A percentile compares a stretch with the other conserved stretches of the same genome.
phyloP scores from a whole-genome alignment of 352 stramenopile species.

The Globisporangium recalcitrans region DNA sequence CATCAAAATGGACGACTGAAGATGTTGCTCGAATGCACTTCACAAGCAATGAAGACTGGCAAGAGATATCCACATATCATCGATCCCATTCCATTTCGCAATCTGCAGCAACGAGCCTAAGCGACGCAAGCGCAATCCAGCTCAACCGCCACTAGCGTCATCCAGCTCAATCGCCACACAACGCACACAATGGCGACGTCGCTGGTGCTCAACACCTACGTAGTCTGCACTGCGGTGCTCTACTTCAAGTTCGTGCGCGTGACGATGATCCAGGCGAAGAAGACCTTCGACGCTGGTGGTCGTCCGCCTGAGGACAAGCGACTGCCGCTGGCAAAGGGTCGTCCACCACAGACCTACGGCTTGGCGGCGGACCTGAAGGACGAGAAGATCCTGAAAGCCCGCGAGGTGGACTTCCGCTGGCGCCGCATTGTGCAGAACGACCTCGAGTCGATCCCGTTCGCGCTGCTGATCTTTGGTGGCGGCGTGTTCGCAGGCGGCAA shows the following conservation, averaged over 20 bases:
- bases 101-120: neutral
- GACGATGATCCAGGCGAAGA: slow-evolving; percentile 43
- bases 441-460: slow-evolving; percentile 40
- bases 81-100: neutral
- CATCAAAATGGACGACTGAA: neutral
- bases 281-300: slow-evolving; percentile 47
- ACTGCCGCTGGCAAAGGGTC: slow-evolving; percentile 35
- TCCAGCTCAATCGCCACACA: neutral
- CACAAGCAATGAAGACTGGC: no score
- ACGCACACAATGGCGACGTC: neutral
- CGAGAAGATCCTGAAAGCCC: slow-evolving; percentile 22
- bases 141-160: neutral
- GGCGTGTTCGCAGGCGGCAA: slow-evolving; percentile 29
- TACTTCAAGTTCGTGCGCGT: slow-evolving; percentile 71
- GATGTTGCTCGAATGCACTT: neutral
- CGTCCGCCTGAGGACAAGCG: slow-evolving; percentile 48
- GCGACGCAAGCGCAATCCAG: neutral
- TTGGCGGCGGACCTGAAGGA: slow-evolving; percentile 17
- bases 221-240: slow-evolving; percentile 49
- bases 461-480: slow-evolving; percentile 29
- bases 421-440: slow-evolving; percentile 41
- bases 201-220: slow-evolving; percentile 44
- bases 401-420: slow-evolving; percentile 30
- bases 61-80: neutral
- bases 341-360: slow-evolving; percentile 29